Conservation (phyloP, 306 rosid genomes). For the Cucumis sativus region DNA sequence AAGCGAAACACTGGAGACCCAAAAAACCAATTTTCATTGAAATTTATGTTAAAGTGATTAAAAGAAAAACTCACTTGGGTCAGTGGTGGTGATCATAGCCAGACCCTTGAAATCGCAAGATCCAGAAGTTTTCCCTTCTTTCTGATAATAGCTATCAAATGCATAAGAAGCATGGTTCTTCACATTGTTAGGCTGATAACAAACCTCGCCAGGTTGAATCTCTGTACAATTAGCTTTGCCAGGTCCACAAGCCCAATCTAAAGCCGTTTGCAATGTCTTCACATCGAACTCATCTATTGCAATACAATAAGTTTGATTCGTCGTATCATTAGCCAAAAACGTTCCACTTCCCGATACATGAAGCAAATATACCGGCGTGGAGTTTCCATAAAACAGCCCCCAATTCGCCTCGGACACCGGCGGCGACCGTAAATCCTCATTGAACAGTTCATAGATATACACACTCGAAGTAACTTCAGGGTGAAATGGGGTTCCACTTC, state of each 20-base stretch:
- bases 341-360: constrained; percentile 58
- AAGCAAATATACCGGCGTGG: constrained; percentile 61
- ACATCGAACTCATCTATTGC: constrained; percentile 49
- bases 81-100: constrained; percentile 70
- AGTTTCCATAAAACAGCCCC: constrained; percentile 69
- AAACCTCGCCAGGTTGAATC: constrained; percentile 72
- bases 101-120: constrained; percentile 84
- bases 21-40: background rate
- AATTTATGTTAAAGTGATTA: background rate
- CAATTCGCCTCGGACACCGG: constrained; percentile 73
- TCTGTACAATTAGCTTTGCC: constrained; percentile 73
- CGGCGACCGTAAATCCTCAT: constrained; percentile 73
- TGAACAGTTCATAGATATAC: constrained; percentile 57
- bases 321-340: constrained; percentile 63
- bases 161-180: constrained; percentile 79
- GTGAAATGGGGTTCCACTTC: constrained; percentile 68
- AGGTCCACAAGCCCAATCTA: constrained; percentile 90
- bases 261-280: constrained; percentile 67
- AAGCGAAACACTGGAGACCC: background rate
- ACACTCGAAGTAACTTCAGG: constrained; percentile 70
- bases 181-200: constrained; percentile 67
- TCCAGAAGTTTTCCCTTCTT: constrained; percentile 38
- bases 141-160: constrained; percentile 84
- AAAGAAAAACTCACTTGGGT: constrained; percentile 51
- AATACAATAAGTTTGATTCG: constrained; percentile 66